Evolutionary conservation across 2,329 filamentous ascomycete genomes (phyloP).

Genomic region (Penicillium paneum): DNA sequence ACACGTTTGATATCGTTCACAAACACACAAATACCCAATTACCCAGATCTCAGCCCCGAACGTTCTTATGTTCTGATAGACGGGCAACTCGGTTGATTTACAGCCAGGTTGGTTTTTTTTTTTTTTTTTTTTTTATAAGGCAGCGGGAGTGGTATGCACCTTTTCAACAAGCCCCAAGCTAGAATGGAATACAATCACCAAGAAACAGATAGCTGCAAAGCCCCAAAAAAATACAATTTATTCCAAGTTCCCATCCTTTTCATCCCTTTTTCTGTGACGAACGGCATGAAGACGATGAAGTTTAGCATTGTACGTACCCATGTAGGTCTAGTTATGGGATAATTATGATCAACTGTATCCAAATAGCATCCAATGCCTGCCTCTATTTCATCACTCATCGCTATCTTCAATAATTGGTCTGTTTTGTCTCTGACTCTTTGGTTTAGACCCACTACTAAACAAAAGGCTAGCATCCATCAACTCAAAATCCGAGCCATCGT

Average conservation of each 20-base stretch:
- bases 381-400: slow-evolving; percentile 26
- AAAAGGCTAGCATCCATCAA: slow-evolving; percentile 30
- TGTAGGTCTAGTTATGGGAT: too few relatives aligned
- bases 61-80: slow-evolving; percentile 20
- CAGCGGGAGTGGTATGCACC: not conserved
- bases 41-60: slow-evolving; percentile 17
- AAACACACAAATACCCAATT: slow-evolving; percentile 23
- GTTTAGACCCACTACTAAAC: slow-evolving; percentile 17
- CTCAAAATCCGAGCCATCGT: slow-evolving; percentile 24
- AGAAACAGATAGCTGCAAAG: slow-evolving; percentile 6
- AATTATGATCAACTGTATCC: not conserved
- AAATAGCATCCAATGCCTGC: not conserved
- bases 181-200: slow-evolving; percentile 10
- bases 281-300: too few relatives aligned
- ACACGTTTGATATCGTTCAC: slow-evolving; percentile 6
- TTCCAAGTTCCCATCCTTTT: not conserved
- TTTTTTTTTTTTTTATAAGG: not conserved
- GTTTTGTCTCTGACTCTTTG: slow-evolving; percentile 18
- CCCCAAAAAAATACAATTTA: not conserved
- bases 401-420: slow-evolving; percentile 26
- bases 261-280: too few relatives aligned
- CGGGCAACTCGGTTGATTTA: slow-evolving; percentile 11
- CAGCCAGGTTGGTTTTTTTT: slow-evolving; percentile 1
- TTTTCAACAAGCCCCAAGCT: slow-evolving; percentile 6
- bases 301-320: too few relatives aligned